A percentile compares a stretch with the other conserved stretches of the same genome.
These are phyloP conservation scores for Trypanosomatidae sp. DNA, from an alignment of 208 protist species.

Conservation along the genomic window DNA sequence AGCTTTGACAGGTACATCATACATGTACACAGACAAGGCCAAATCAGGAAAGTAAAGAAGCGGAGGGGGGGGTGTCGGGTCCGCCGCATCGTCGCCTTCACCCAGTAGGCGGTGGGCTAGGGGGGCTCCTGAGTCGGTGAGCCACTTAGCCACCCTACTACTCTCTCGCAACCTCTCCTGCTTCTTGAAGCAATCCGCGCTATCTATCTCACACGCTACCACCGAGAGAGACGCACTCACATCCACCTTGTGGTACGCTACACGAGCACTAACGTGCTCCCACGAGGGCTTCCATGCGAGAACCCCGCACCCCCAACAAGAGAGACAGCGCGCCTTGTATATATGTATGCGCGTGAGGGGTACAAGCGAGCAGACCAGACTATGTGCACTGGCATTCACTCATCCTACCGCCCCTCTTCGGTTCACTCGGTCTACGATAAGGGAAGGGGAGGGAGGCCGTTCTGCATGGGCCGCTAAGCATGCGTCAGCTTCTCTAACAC, in stretches of 20 bases:
- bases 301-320: background rate
- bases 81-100: background rate
- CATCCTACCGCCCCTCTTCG: background rate
- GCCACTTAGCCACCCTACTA: background rate
- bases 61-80: background rate
- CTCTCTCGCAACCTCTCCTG: background rate
- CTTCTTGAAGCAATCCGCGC: background rate
- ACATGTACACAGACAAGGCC: background rate
- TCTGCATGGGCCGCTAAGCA: background rate
- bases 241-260: background rate
- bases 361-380: background rate
- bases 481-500: constrained; percentile 45
- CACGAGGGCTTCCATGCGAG: background rate
- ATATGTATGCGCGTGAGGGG: background rate
- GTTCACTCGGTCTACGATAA: background rate
- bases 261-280: background rate
- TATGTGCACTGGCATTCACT: background rate
- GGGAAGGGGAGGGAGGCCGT: background rate
- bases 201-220: no score
- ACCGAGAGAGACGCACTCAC: background rate
- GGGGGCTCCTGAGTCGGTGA: no score
- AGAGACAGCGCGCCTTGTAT: background rate
- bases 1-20: background rate
- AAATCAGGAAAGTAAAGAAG: background rate
- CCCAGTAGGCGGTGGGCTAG: background rate